Evolutionary conservation across 2,329 filamentous ascomycete species (phyloP).

Genomic region (Fusarium secorum): DNA sequence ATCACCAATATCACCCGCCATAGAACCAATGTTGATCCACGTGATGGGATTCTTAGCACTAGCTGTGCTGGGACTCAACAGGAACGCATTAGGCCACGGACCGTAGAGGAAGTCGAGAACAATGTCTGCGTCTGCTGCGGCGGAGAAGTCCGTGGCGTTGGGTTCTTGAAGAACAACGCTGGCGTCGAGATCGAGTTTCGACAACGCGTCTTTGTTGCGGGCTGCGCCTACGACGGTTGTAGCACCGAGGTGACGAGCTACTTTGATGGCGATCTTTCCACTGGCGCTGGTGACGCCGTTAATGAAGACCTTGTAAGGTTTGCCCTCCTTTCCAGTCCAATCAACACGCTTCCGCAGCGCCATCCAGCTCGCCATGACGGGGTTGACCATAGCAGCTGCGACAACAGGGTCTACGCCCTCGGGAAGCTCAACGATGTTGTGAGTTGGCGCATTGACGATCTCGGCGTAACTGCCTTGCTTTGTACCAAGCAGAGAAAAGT

Average conservation of each 20-base stretch:
- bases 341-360: conserved; percentile 56
- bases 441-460: conserved; percentile 56
- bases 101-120: conserved; percentile 67
- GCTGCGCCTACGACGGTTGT: conserved; percentile 60
- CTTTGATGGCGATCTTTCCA: conserved; percentile 58
- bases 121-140: conserved; percentile 57
- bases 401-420: conserved; percentile 55
- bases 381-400: conserved; percentile 63
- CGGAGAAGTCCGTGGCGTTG: conserved; percentile 55
- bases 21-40: conserved; percentile 60
- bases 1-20: conserved; percentile 50
- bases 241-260: conserved; percentile 59
- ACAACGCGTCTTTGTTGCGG: conserved; percentile 54
- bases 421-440: conserved; percentile 52
- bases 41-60: conserved; percentile 53
- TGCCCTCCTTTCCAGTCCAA: conserved; percentile 45
- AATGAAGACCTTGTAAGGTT: conserved; percentile 56
- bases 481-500: conserved; percentile 51
- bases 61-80: conserved; percentile 51
- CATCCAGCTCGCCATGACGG: conserved; percentile 66
- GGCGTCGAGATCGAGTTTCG: conserved; percentile 55
- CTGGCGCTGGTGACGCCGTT: conserved; percentile 62
- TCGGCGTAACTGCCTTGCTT: conserved; percentile 56
- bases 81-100: conserved; percentile 50
- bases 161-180: conserved; percentile 53